Conservation (phyloP, 2,329 filamentous ascomycete species). For the Clonostachys solani region DNA sequence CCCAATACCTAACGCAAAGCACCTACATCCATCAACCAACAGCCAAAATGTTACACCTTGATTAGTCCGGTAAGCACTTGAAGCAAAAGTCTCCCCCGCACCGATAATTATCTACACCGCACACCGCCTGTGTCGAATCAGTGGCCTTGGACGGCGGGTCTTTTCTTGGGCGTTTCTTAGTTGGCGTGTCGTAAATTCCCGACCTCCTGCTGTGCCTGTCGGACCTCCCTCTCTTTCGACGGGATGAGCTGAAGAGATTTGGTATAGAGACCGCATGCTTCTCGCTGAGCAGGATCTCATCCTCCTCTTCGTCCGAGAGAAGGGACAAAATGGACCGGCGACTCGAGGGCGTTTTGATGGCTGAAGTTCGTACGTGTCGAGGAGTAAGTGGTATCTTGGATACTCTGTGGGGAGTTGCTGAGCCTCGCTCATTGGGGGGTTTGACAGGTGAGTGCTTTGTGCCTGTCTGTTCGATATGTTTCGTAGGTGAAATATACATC, state of each 20-base stretch:
- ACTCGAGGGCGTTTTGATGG: conserved; percentile 17
- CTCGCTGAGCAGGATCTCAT: conserved; percentile 17
- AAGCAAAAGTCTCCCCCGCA: conserved; percentile 59
- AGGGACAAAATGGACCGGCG: conserved; percentile 35
- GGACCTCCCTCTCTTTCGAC: conserved; percentile 2
- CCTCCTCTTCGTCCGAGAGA: conserved; percentile 22
- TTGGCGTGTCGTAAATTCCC: conserved; percentile 17
- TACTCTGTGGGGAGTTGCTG: too few relatives aligned
- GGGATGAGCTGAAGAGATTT: conserved; percentile 8
- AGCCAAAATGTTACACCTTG: background rate
- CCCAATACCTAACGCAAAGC: too few relatives aligned
- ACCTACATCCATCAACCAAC: too few relatives aligned
- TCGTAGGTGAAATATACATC: too few relatives aligned
- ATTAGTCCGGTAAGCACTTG: conserved; percentile 26
- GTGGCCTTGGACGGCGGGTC: conserved; percentile 43
- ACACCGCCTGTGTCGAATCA: conserved; percentile 35
- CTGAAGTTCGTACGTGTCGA: conserved; percentile 18
- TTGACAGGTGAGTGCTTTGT: too few relatives aligned
- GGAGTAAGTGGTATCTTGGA: conserved; percentile 13
- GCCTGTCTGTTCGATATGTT: too few relatives aligned
- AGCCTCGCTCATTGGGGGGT: too few relatives aligned
- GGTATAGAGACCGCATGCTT: conserved; percentile 12
- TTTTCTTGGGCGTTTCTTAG: conserved; percentile 9
- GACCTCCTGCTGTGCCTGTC: conserved; percentile 6
- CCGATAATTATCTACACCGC: conserved; percentile 47